Conservation (phyloP, 2,329 filamentous ascomycete species). For the Fusarium chaquense region DNA sequence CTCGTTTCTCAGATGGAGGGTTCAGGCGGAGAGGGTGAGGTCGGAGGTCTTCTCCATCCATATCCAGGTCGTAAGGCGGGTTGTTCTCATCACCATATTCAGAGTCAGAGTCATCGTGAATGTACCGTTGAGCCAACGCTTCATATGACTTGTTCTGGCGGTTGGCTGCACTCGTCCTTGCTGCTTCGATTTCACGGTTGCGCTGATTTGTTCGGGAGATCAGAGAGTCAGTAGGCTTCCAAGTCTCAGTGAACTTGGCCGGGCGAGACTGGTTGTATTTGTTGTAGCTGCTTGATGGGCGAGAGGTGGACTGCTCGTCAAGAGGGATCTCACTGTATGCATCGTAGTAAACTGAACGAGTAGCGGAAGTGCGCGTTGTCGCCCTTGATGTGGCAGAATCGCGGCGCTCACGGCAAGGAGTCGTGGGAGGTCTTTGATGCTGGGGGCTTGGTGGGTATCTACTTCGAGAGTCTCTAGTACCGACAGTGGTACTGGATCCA, state of each 20-base stretch:
- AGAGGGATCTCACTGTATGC: slow-evolving; percentile 65
- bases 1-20: slow-evolving; percentile 50
- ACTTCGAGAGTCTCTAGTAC: slow-evolving; percentile 65
- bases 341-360: slow-evolving; percentile 53
- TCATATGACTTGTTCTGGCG: slow-evolving; percentile 58
- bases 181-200: slow-evolving; percentile 58
- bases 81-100: slow-evolving; percentile 56
- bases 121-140: slow-evolving; percentile 60
- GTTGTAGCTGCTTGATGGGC: slow-evolving; percentile 41
- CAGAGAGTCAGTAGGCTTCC: slow-evolving; percentile 66
- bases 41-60: slow-evolving; percentile 50
- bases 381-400: slow-evolving; percentile 59
- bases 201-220: slow-evolving; percentile 66
- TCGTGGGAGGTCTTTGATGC: slow-evolving; percentile 62
- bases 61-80: slow-evolving; percentile 46
- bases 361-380: slow-evolving; percentile 62
- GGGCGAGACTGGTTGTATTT: slow-evolving; percentile 52
- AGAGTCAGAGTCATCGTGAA: slow-evolving; percentile 57
- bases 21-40: slow-evolving; percentile 68
- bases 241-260: slow-evolving; percentile 66
- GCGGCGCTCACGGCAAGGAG: slow-evolving; percentile 59
- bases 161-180: slow-evolving; percentile 51
- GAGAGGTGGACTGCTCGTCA: slow-evolving; percentile 53
- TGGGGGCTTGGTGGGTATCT: slow-evolving; percentile 66
- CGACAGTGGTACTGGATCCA: slow-evolving; percentile 69